phyloP scores from a whole-genome alignment of 257 asterid species.

The Apocynum venetum region DNA sequence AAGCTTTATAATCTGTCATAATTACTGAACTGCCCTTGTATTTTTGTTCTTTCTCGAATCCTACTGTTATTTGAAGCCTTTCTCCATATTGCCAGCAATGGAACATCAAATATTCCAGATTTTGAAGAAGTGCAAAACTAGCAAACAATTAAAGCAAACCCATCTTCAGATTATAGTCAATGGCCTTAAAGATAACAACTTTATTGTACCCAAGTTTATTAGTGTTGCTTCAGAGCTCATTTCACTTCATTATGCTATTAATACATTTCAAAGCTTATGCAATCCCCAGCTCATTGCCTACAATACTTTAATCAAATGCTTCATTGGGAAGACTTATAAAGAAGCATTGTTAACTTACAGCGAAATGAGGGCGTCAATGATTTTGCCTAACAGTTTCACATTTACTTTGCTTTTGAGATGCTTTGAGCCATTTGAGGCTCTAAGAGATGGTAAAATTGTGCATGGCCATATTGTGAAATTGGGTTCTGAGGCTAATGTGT shows the following conservation, averaged over 20 bases:
- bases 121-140: constrained; percentile 36
- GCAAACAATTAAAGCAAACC: constrained; percentile 37
- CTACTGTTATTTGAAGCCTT: not conserved
- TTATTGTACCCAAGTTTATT: constrained; percentile 39
- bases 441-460: constrained; percentile 33
- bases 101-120: constrained; percentile 30
- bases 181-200: constrained; percentile 34
- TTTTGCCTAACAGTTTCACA: constrained; percentile 43
- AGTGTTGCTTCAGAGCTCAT: constrained; percentile 32
- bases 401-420: constrained; percentile 43
- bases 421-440: constrained; percentile 34
- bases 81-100: constrained; percentile 21
- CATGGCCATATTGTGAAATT: constrained; percentile 55
- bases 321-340: constrained; percentile 32
- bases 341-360: constrained; percentile 30
- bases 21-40: not conserved
- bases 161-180: constrained; percentile 48
- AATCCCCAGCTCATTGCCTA: constrained; percentile 31
- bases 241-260: constrained; percentile 32
- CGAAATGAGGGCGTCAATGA: constrained; percentile 29
- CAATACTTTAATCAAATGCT: constrained; percentile 50
- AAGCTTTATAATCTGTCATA: not conserved
- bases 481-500: constrained; percentile 46
- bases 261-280: constrained; percentile 22
- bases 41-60: not conserved